Percentiles rank a stretch among this genome's conserved stretches.
phyloP scores from a whole-genome alignment of 345 rosid genomes.

The Nephelium lappaceum region DNA sequence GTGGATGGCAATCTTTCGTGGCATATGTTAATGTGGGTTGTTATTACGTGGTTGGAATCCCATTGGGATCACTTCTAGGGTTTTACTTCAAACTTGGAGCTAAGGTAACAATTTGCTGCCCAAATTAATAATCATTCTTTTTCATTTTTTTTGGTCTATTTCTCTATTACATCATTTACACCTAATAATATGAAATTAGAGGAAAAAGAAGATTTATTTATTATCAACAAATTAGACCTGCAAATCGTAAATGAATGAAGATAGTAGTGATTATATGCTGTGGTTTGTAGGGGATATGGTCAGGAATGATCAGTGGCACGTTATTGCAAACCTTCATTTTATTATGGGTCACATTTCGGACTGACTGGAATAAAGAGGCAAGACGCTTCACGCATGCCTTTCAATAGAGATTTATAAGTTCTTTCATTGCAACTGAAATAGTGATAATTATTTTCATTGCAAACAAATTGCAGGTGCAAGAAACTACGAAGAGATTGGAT shows the following conservation, averaged over 20 bases:
- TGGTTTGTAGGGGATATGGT: constrained; percentile 62
- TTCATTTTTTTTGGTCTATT: no score
- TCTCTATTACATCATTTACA: no score
- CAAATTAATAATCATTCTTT: not conserved
- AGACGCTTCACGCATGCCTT: not conserved
- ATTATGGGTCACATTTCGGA: constrained; percentile 58
- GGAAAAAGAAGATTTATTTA: no score
- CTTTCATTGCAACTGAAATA: not conserved
- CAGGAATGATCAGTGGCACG: constrained; percentile 74
- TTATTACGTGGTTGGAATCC: constrained; percentile 68
- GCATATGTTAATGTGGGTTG: constrained; percentile 77
- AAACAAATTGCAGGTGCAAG: constrained; percentile 37
- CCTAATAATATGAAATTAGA: no score
- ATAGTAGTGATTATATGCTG: not conserved
- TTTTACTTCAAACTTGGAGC: constrained; percentile 66
- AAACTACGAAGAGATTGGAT: constrained; percentile 37
- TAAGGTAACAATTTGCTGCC: constrained; percentile 41
- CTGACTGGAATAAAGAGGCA: constrained; percentile 73
- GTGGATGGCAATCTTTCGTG: constrained; percentile 81
- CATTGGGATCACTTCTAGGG: constrained; percentile 62
- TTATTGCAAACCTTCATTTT: constrained; percentile 60
- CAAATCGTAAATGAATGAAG: no score
- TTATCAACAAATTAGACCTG: no score
- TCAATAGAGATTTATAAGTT: not conserved
- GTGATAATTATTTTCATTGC: not conserved